phyloP scores from a whole-genome alignment of 2,329 filamentous ascomycete genomes.

The Thielaviopsis ethacetica region DNA sequence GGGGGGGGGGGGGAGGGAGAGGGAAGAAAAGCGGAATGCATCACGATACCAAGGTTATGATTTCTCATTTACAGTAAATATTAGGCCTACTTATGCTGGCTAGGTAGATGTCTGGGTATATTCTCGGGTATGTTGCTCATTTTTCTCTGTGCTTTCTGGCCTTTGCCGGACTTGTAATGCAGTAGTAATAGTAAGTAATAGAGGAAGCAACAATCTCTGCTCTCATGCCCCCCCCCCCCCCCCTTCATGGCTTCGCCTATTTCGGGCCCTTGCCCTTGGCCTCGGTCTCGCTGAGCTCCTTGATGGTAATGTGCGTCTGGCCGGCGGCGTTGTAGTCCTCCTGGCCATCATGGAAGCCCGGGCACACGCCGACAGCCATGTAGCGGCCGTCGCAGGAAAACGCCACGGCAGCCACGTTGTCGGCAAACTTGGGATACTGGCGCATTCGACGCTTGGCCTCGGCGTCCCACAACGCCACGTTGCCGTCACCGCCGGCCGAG shows the following conservation, averaged over 20 bases:
- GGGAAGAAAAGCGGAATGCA: background rate
- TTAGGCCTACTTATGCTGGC: background rate
- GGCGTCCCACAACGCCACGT: slow-evolving; percentile 87
- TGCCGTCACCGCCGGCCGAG: slow-evolving; percentile 75
- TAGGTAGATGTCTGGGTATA: background rate
- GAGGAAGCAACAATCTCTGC: background rate
- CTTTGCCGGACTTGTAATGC: background rate
- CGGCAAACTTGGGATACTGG: slow-evolving; percentile 71
- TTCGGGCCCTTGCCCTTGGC: slow-evolving; percentile 72
- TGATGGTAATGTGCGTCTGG: slow-evolving; percentile 59
- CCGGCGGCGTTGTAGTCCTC: slow-evolving; percentile 62
- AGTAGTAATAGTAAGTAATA: background rate
- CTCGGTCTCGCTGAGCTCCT: slow-evolving; percentile 75
- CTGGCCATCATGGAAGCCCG: slow-evolving; percentile 75
- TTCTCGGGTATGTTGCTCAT: background rate
- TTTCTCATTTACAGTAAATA: background rate
- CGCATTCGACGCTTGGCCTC: slow-evolving; percentile 78
- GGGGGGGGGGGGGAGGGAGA: too few species aligned
- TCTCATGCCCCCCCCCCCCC: too few species aligned
- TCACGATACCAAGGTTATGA: background rate
- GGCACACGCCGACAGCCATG: slow-evolving; percentile 66
- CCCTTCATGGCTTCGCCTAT: too few species aligned
- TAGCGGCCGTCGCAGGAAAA: slow-evolving; percentile 66
- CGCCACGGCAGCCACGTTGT: slow-evolving; percentile 59
- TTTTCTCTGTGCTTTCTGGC: background rate